Conservation (phyloP, 495 filamentous ascomycete genomes). For the Penicillium antarcticum region DNA sequence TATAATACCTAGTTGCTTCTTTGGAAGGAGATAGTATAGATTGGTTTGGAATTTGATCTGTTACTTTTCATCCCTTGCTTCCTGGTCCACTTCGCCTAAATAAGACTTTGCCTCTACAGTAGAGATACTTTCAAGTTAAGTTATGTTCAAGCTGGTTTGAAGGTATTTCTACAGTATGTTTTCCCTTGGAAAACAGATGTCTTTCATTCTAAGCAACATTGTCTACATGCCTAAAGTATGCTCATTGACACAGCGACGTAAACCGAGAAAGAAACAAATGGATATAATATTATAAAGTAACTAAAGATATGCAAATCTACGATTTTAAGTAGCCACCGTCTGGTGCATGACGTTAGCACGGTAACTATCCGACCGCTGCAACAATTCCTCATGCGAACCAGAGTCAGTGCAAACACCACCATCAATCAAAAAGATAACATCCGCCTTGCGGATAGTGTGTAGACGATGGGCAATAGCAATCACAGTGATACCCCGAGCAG, state of each 20-base stretch:
- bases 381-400: conserved; percentile 66
- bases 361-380: conserved; percentile 57
- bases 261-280: too few relatives aligned
- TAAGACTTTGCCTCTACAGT: too few relatives aligned
- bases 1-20: not conserved
- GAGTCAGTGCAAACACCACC: conserved; percentile 60
- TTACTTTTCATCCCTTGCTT: too few relatives aligned
- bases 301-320: conserved; percentile 4
- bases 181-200: too few relatives aligned
- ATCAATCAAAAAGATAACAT: conserved; percentile 74
- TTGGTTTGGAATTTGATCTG: too few relatives aligned
- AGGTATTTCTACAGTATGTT: too few relatives aligned
- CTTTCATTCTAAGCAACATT: too few relatives aligned
- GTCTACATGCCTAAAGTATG: too few relatives aligned
- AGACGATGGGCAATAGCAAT: conserved; percentile 78
- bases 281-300: conserved; percentile 4
- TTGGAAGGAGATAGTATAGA: not conserved
- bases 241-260: too few relatives aligned
- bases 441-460: conserved; percentile 70
- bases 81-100: too few relatives aligned
- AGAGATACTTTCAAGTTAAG: too few relatives aligned
- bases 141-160: too few relatives aligned
- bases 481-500: conserved; percentile 68
- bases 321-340: conserved; percentile 26
- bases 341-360: conserved; percentile 50